These are phyloP conservation scores for Mrakia blollopis DNA, from an alignment of 768 basidiomycete species.

Conservation along the genomic window DNA sequence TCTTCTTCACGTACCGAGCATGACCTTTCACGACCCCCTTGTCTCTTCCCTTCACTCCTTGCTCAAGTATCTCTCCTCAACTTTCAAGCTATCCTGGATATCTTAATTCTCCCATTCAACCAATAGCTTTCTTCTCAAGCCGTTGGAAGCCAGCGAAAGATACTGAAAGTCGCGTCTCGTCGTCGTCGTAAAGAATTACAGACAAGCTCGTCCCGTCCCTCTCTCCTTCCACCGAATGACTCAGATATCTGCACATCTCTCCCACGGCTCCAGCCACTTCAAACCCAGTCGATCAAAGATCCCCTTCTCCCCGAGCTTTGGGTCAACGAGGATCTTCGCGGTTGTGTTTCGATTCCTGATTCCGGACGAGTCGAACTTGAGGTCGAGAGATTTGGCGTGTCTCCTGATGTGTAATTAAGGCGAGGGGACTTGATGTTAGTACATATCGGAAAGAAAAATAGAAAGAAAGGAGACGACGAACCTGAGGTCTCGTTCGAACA, in stretches of 20 bases:
- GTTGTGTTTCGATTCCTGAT: slow-evolving; percentile 43
- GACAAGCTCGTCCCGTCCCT: background rate
- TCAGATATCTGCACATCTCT: slow-evolving; percentile 67
- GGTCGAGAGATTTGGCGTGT: slow-evolving; percentile 50
- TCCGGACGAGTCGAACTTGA: slow-evolving; percentile 79
- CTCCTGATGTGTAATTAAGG: background rate
- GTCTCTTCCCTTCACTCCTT: background rate
- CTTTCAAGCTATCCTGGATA: too few relatives aligned
- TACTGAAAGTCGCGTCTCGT: too few relatives aligned
- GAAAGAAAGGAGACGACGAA: slow-evolving; percentile 39
- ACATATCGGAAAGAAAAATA: slow-evolving; percentile 58
- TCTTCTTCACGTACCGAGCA: background rate
- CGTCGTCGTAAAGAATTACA: too few relatives aligned
- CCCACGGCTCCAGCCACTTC: slow-evolving; percentile 62
- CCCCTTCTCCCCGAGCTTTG: slow-evolving; percentile 66
- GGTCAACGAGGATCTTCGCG: slow-evolving; percentile 41
- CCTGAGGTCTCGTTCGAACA: slow-evolving; percentile 82
- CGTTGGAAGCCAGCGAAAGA: too few relatives aligned
- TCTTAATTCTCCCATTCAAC: too few relatives aligned
- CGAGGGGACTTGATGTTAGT: slow-evolving; percentile 14
- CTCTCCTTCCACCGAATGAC: background rate
- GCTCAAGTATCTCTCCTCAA: too few relatives aligned
- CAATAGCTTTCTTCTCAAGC: too few relatives aligned
- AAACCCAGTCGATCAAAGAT: slow-evolving; percentile 68
- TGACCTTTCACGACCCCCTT: background rate